Evolutionary conservation across 208 protist species (phyloP).

Genomic region (Perkinsela sp.): DNA sequence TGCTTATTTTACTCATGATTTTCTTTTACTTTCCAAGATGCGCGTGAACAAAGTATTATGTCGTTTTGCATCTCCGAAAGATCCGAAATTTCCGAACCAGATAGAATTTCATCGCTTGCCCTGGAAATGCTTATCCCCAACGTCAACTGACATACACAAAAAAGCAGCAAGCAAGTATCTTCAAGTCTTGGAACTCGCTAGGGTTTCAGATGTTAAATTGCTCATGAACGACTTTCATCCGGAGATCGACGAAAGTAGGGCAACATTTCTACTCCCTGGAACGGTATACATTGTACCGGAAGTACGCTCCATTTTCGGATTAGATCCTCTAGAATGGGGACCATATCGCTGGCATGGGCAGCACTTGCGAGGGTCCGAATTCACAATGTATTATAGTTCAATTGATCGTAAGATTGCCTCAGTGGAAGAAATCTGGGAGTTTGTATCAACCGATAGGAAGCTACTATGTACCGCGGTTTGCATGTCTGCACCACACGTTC

Average conservation of each 20-base stretch:
- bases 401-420: neutral
- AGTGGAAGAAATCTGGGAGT: neutral
- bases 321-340: neutral
- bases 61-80: neutral
- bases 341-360: neutral
- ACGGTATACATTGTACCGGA: neutral
- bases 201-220: neutral
- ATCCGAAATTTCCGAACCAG: neutral
- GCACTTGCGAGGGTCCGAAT: neutral
- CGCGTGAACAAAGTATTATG: too few relatives aligned
- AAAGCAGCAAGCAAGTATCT: neutral
- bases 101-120: conserved; percentile 1
- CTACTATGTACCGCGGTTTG: neutral
- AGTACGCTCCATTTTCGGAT: neutral
- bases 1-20: too few relatives aligned
- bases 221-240: neutral
- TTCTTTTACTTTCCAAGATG: too few relatives aligned
- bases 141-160: neutral
- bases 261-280: neutral
- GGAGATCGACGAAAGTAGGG: neutral
- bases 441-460: neutral
- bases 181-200: neutral
- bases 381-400: neutral
- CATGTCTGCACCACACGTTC: neutral
- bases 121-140: neutral